Evolutionary conservation across 2,329 filamentous ascomycete genomes (phyloP), one percentile per base, ranked within the genome.

Genomic region (Aspergillus sojae): DNA sequence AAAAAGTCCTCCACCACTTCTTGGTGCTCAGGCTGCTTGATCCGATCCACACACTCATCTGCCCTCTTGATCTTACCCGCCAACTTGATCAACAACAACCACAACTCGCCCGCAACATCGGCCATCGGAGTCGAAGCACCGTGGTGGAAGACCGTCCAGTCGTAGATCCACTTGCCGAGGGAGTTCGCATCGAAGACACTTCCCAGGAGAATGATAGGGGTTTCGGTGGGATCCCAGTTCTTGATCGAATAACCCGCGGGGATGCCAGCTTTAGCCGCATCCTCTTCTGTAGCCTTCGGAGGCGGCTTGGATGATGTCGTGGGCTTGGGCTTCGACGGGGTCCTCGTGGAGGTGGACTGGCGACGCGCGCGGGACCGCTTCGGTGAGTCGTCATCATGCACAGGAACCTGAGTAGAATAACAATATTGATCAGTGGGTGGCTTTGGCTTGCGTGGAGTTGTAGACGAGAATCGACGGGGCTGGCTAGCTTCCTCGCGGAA

Each of bases 131-230:
- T 93, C 46, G 87, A 87, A 16, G 93, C 87, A 43, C 92, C 92
- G 70, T 96, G 89, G 77, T 91, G 89, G 82, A 92, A 97, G 67
- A 97, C 92, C 21, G 95, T 97, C 95, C 95, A 99, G 84, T 98
- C 95, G 80, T 97, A 99, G 75, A 99, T 96, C 95, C 95, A 99
- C 81, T 97, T 97, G 74, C 95, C 95, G 34, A 99, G 86, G 30
- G 93, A 97, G 85, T 98, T 97, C 74, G 94, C 92, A 76, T 98
- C 95, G 75, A 98, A 98, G 62, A 98, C 95, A 75, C 92, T 96
- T 57, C 95, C 95, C 26, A 98, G 86, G 30, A 99, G 87, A 75
- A 97, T 89, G 76, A 99, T 97, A 58, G 95, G 95, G 70, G 93
- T 89, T 82, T 98, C 94, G 32, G 88, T 89, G 0, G 94, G 94